These are phyloP conservation scores for Ogataea trehalophila DNA, from an alignment of 805 yeast genomes.

Conservation along the genomic window DNA sequence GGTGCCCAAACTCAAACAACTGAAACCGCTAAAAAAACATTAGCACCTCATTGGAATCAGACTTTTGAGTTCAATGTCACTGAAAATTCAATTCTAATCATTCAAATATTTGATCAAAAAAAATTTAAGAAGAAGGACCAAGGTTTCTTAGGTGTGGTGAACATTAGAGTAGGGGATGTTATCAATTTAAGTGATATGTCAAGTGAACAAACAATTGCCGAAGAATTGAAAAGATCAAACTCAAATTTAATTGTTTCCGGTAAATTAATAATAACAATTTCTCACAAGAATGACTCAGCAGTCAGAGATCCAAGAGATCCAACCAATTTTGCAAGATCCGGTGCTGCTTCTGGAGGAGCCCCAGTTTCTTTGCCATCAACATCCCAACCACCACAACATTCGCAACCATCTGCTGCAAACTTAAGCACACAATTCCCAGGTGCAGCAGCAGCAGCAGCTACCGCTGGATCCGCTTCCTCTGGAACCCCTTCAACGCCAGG, in stretches of 20 bases:
- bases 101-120: conserved; percentile 95
- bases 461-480: neutral
- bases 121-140: conserved; percentile 98
- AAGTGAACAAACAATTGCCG: conserved; percentile 82
- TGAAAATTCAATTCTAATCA: conserved; percentile 79
- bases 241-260: conserved; percentile 94
- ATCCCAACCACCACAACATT: conserved; percentile 4
- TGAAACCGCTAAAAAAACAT: conserved; percentile 85
- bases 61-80: conserved; percentile 70
- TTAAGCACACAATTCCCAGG: conserved; percentile 23
- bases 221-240: conserved; percentile 87
- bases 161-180: conserved; percentile 83
- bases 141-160: conserved; percentile 95
- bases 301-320: conserved; percentile 28
- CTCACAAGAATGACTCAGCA: conserved; percentile 35
- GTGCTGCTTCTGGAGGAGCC: too few relatives aligned
- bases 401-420: conserved; percentile 6
- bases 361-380: conserved; percentile 6
- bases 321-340: conserved; percentile 17
- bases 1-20: conserved; percentile 96
- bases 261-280: conserved; percentile 71
- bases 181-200: conserved; percentile 52
- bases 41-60: conserved; percentile 98
- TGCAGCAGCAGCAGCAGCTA: conserved; percentile 19
- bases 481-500: conserved; percentile 13